Percentiles rank a stretch among this genome's conserved stretches.
Conservation (phyloP, 495 filamentous ascomycete species). For the Penicillium flavigenum region DNA sequence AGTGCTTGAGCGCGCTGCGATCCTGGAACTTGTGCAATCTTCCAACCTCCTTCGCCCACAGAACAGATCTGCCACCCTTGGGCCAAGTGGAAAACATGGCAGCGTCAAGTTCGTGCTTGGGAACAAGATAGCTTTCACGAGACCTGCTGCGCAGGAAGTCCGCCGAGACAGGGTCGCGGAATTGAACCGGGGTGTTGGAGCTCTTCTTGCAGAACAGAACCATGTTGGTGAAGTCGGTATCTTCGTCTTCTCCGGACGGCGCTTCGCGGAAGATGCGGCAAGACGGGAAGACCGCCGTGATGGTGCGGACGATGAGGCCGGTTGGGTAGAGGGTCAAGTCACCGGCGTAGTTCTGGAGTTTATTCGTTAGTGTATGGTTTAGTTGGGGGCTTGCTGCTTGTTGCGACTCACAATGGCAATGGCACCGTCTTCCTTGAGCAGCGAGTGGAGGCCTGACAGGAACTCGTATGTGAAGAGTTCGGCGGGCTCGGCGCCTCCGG, state of each 20-base stretch:
- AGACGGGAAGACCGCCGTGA: constrained; percentile 67
- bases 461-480: constrained; percentile 86
- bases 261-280: constrained; percentile 84
- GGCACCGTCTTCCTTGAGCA: constrained; percentile 76
- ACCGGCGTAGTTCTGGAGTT: constrained; percentile 86
- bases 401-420: constrained; percentile 75
- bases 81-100: constrained; percentile 43
- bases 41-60: constrained; percentile 45
- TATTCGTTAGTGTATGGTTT: not conserved
- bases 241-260: constrained; percentile 40
- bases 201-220: constrained; percentile 60
- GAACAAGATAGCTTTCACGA: constrained; percentile 66
- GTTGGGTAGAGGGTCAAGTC: constrained; percentile 74
- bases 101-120: constrained; percentile 68
- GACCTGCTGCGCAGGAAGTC: constrained; percentile 74
- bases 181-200: constrained; percentile 49
- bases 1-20: constrained; percentile 76
- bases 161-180: constrained; percentile 61
- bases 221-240: constrained; percentile 84
- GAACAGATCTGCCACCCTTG: constrained; percentile 28
- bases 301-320: constrained; percentile 69
- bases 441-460: constrained; percentile 59
- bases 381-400: not conserved
- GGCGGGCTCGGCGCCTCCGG: constrained; percentile 88
- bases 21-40: constrained; percentile 68